Conservation (phyloP, 345 rosid species). For the Combretum micranthum region DNA sequence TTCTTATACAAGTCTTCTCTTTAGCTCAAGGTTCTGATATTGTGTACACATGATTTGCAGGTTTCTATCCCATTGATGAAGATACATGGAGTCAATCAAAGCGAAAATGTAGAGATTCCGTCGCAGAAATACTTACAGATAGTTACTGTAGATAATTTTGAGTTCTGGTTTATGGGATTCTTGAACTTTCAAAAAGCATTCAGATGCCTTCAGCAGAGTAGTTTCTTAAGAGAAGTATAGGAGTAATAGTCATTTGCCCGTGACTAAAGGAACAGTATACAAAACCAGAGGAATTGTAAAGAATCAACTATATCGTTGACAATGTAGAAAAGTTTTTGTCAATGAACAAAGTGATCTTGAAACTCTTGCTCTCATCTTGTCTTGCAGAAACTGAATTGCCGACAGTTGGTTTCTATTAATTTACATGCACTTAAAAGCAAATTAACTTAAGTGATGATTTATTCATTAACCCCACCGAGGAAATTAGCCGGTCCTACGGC, state of each 20-base stretch:
- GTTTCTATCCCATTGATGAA: conserved; percentile 47
- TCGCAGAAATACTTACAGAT: conserved; percentile 62
- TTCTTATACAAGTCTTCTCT: background rate
- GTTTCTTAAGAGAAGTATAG: too few relatives aligned
- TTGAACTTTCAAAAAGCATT: conserved; percentile 60
- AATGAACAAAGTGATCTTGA: too few relatives aligned
- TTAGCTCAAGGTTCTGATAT: background rate
- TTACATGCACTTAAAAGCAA: too few relatives aligned
- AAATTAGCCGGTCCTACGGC: too few relatives aligned
- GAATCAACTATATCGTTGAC: conserved; percentile 4
- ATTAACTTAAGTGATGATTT: too few relatives aligned
- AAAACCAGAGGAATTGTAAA: background rate
- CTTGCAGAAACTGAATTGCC: too few relatives aligned
- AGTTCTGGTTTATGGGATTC: conserved; percentile 94
- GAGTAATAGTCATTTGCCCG: too few relatives aligned
- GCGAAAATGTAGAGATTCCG: conserved; percentile 48
- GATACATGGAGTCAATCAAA: conserved; percentile 47
- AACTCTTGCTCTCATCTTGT: too few relatives aligned
- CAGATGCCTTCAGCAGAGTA: conserved; percentile 37
- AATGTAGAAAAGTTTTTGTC: too few relatives aligned
- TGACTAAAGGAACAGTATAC: too few relatives aligned
- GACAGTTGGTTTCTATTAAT: too few relatives aligned
- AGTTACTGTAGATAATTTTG: conserved; percentile 51
- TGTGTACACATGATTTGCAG: conserved; percentile 5
- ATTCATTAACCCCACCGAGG: too few relatives aligned